phyloP scores from a whole-genome alignment of 2,329 filamentous ascomycete genomes.

The Purpureocillium lavendulum region DNA sequence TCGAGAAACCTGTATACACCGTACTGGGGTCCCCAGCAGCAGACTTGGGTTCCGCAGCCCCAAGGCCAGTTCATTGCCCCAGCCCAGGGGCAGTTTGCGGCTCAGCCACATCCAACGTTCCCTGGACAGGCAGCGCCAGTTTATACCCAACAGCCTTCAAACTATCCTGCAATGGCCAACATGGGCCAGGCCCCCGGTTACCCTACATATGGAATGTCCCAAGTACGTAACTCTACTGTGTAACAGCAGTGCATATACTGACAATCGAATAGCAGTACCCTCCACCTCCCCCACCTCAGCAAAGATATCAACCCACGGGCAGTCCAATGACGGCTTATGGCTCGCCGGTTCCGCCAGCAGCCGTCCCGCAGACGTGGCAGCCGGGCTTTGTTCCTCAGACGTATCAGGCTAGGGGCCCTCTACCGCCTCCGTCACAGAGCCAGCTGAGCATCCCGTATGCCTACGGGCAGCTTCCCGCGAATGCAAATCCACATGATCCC shows the following conservation, averaged over 20 bases:
- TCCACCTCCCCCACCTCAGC: constrained; percentile 20
- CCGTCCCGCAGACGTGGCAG: constrained; percentile 28
- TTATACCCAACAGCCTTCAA: constrained; percentile 34
- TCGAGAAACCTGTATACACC: constrained; percentile 61
- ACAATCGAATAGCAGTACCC: constrained; percentile 15
- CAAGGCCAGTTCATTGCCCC: constrained; percentile 40
- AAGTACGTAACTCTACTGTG: constrained; percentile 26
- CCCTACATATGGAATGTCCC: constrained; percentile 37
- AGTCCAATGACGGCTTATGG: constrained; percentile 29
- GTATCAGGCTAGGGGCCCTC: constrained; percentile 20
- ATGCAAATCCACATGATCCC: constrained; percentile 61
- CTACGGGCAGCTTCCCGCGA: constrained; percentile 69
- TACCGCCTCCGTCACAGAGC: constrained; percentile 19
- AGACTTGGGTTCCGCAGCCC: constrained; percentile 46
- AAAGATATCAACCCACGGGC: constrained; percentile 21
- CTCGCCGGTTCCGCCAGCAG: constrained; percentile 19
- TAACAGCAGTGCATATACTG: no score
- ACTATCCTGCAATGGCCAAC: constrained; percentile 33
- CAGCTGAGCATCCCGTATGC: constrained; percentile 50
- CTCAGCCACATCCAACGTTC: constrained; percentile 37
- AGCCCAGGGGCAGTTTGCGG: constrained; percentile 29
- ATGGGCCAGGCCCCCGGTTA: constrained; percentile 34
- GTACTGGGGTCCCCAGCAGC: constrained; percentile 52
- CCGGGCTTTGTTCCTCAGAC: constrained; percentile 22
- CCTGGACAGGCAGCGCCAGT: constrained; percentile 36